Evolutionary conservation across 768 basidiomycete genomes (phyloP), one percentile per base, ranked within the genome.

Genomic region (Boletus pseudopeckii): DNA sequence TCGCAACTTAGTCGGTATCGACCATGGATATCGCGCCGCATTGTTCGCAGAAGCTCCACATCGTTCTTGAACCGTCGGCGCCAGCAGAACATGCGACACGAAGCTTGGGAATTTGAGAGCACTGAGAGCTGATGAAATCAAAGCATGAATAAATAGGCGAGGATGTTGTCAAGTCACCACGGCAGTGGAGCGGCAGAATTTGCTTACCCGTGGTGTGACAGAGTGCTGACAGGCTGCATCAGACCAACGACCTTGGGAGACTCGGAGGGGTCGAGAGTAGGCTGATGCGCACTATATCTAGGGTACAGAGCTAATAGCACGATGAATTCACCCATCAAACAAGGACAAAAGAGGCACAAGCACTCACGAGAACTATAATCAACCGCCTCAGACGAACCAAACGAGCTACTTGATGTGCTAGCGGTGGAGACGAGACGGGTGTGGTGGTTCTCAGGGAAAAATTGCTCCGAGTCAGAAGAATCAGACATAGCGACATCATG

Each of bases 11-110:
- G 71, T 88, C 85, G 71, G 78, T 78, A 66, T 90, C 86, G 72
- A 92, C 86, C 85, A 90, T 90, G 57, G 88, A 88, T 70, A 92
- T 90, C 53, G 90, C 86, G 71, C 90, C 90, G 69, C 90, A 92
- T 75, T 90, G 79, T 77, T 90, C 89, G 70, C 90, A 92, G 68
- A 88, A 85, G 64, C 84, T 85, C 90, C 90, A 92, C 88, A 92
- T 90, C 17, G 88, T 84, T 53, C 70, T 68, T 67, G 80, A 81
- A 56, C 89, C 89, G 58, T 83, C 82, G 55, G 77, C 71, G 50
- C 86, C 82, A 18, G 87, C 70, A 33, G 87, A 82, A 62, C 89
- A 90, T 33, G 90, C 87, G 54, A 92, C 77, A 58, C 87, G 84
- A 60, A 92, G 79, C 70, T 90, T 90, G 15, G 90, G 90, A 54